Evolutionary conservation across 768 basidiomycete species (phyloP), one percentile per base, ranked within the genome.

Genomic region (Lactifluus hygrophoroides): DNA sequence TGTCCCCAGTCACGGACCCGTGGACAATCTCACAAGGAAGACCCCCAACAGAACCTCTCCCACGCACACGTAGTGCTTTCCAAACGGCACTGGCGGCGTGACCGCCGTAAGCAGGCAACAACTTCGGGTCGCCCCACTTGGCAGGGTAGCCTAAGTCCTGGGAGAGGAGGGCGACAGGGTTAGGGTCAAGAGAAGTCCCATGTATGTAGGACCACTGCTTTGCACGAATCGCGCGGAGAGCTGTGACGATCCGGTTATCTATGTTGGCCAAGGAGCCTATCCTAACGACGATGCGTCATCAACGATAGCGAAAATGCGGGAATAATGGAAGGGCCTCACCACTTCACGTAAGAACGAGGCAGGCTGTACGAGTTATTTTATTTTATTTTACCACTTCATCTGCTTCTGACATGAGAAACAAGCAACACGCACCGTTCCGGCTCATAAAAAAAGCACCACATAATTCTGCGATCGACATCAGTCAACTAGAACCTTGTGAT

Each of bases 401-500:
- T 3, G 14, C 16, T 28, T n/a, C n/a, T 9, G 28, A 21, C 34
- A 45, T 14, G 42, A 56, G 25, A 11, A 28, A 38, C 43, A 52
- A n/a, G 25, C 11, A 40, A 57, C 34, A 42, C 42, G 7, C 11
- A 88, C 86, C 85, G 80, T 61, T 80, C 74, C 4, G 88, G 87
- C 66, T 84, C 75, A 65, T 91, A 90, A 68, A 88, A 84, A 70
- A 87, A 91, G 65, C 88, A 90, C 89, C 89, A 90, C 87, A 90
- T 90, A 54, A 90, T 89, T 66, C 89, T 90, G 67, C 43, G 21
- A 38, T 32, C 8, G n/a, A 44, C 11, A 28, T 19, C 23, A 14
- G 17, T 64, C 32, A 56, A 47, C 44, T 14, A 13, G 23, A 23
- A 9, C 8, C 21, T 27, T 40, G 28, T 32, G 11, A 32, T 25